Evolutionary conservation across 2,329 filamentous ascomycete species (phyloP).

Genomic region (Neurospora sp.): DNA sequence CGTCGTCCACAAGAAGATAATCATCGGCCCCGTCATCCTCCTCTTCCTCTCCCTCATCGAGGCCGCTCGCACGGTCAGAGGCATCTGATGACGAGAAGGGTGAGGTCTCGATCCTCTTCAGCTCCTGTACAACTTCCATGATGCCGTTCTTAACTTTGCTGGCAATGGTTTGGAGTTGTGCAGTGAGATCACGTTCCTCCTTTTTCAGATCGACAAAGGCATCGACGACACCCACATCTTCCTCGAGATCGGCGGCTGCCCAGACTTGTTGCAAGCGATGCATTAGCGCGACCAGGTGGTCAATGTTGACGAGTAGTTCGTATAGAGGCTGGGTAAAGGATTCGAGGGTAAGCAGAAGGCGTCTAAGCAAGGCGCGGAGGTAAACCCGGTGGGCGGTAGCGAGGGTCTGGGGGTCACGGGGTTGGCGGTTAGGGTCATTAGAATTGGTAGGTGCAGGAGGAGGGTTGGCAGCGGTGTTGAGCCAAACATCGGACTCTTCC

Average conservation of each 20-base stretch:
- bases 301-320: constrained; percentile 60
- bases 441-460: constrained; percentile 4
- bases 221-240: constrained; percentile 72
- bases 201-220: constrained; percentile 59
- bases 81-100: background rate
- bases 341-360: constrained; percentile 54
- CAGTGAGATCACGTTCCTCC: constrained; percentile 60
- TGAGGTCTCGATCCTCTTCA: constrained; percentile 33
- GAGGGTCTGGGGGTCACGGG: constrained; percentile 76
- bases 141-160: constrained; percentile 56
- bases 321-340: constrained; percentile 57
- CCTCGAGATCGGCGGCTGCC: constrained; percentile 68
- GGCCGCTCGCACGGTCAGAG: background rate
- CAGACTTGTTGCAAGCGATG: constrained; percentile 68
- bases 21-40: constrained; percentile 28
- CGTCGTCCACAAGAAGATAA: constrained; percentile 17
- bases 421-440: constrained; percentile 18
- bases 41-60: constrained; percentile 24
- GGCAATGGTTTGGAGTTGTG: constrained; percentile 54
- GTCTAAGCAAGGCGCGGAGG: constrained; percentile 55
- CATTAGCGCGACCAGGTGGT: constrained; percentile 70
- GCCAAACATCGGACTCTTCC: constrained; percentile 33
- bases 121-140: constrained; percentile 51
- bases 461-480: constrained; percentile 20
- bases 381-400: constrained; percentile 71